Conservation (phyloP, 176 grass and related monocot species). For the Chloris gayana region DNA sequence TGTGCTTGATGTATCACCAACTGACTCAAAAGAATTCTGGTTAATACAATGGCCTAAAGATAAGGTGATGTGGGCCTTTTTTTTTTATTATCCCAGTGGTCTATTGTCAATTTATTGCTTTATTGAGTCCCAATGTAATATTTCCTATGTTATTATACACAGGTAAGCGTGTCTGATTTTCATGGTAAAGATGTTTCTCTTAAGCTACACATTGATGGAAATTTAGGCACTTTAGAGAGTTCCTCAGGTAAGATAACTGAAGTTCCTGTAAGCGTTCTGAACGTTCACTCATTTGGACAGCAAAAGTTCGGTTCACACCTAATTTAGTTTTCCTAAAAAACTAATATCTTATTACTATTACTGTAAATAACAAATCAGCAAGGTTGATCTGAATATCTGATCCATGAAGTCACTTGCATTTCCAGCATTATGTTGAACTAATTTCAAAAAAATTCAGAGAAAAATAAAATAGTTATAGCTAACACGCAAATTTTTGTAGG, state of each 20-base stretch:
- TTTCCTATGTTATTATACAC: slow-evolving; percentile 11
- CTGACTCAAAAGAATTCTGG: slow-evolving; percentile 78
- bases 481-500: slow-evolving; percentile 46
- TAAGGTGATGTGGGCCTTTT: slow-evolving; percentile 34
- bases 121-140: background rate
- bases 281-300: background rate
- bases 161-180: slow-evolving; percentile 68
- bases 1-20: slow-evolving; percentile 48
- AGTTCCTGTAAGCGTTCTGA: slow-evolving; percentile 18
- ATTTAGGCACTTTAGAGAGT: slow-evolving; percentile 64
- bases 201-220: slow-evolving; percentile 52
- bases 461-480: background rate
- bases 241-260: slow-evolving; percentile 54
- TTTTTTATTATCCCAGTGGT: background rate
- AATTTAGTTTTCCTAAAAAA: background rate
- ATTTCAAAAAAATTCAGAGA: background rate
- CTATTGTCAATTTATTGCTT: slow-evolving; percentile 15
- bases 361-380: background rate
- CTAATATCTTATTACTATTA: background rate
- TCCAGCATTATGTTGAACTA: slow-evolving; percentile 3
- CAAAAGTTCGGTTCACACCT: background rate
- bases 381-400: background rate
- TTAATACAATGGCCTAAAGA: slow-evolving; percentile 87
- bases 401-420: background rate
- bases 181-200: slow-evolving; percentile 63